Percentiles rank a stretch among this genome's conserved stretches.
These are phyloP conservation scores for Didymella glomerata DNA, from an alignment of 2,329 filamentous ascomycete genomes.

Conservation along the genomic window DNA sequence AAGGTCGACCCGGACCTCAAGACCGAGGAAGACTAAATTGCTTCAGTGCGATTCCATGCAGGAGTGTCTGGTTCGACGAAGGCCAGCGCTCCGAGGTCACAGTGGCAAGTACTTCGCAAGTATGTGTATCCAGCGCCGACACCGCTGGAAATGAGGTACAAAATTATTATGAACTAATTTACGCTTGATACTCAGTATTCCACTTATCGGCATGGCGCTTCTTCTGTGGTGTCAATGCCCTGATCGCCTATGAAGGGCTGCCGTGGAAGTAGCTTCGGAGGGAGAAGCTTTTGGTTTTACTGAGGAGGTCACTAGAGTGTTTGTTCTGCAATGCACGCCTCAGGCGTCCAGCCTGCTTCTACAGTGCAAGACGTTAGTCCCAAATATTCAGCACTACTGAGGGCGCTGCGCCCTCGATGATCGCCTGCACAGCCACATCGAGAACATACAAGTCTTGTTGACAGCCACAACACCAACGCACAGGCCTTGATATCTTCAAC, in stretches of 20 bases:
- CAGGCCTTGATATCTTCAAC: neutral
- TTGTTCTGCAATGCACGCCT: neutral
- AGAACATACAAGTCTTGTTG: neutral
- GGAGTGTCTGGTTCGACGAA: neutral
- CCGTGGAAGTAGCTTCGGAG: too few relatives aligned
- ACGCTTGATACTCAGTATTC: too few relatives aligned
- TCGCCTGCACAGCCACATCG: neutral
- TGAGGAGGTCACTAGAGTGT: too few relatives aligned
- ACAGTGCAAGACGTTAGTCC: neutral
- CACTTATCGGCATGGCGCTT: too few relatives aligned
- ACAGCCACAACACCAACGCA: neutral
- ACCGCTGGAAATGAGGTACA: neutral
- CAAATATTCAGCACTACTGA: neutral
- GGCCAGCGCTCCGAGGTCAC: neutral
- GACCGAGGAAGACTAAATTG: neutral
- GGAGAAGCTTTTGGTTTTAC: too few relatives aligned
- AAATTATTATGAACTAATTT: too few relatives aligned
- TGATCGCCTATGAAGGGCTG: too few relatives aligned
- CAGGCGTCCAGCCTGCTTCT: neutral
- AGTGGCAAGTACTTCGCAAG: neutral
- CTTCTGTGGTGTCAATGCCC: too few relatives aligned
- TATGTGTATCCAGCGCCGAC: neutral
- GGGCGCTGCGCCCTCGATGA: neutral
- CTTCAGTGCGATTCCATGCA: neutral
- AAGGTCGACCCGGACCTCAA: neutral